Evolutionary conservation across 2,329 filamentous ascomycete species (phyloP).

Genomic region (Cladosporium sp.): DNA sequence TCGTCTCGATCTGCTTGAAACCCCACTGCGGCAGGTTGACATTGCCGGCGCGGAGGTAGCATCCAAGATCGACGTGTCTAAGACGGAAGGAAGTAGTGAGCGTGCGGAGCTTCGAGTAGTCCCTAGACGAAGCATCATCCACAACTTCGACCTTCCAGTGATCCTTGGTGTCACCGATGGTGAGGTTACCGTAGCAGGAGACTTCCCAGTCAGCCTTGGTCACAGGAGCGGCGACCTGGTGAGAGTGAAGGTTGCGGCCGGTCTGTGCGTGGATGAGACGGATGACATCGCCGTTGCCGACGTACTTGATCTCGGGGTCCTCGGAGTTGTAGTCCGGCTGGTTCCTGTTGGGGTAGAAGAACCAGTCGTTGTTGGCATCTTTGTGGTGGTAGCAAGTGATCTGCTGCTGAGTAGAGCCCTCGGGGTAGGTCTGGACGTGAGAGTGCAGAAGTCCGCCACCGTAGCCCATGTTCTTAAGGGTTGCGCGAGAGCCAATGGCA

Average conservation of each 20-base stretch:
- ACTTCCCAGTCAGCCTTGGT: conserved; percentile 89
- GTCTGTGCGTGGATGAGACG: conserved; percentile 92
- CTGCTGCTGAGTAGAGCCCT: conserved; percentile 90
- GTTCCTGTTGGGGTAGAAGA: conserved; percentile 87
- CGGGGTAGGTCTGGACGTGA: conserved; percentile 91
- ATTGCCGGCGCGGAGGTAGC: conserved; percentile 91
- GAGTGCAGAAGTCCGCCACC: conserved; percentile 94
- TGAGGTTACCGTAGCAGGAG: conserved; percentile 91
- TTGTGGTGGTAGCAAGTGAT: conserved; percentile 99
- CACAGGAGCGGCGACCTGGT: conserved; percentile 79
- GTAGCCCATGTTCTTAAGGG: conserved; percentile 99
- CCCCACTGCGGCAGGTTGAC: conserved; percentile 97
- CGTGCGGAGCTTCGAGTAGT: conserved; percentile 79
- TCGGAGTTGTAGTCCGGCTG: conserved; percentile 67
- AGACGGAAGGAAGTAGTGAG: conserved; percentile 90
- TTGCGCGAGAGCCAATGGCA: conserved; percentile 80
- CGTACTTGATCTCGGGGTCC: conserved; percentile 63
- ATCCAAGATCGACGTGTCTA: conserved; percentile 73
- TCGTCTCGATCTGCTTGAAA: conserved; percentile 98
- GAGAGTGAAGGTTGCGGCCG: conserved; percentile 93
- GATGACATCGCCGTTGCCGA: conserved; percentile 70
- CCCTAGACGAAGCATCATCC: conserved; percentile 77
- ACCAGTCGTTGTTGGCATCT: conserved; percentile 99
- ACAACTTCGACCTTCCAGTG: conserved; percentile 95
- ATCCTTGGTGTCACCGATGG: conserved; percentile 93